Evolutionary conservation across 2,329 filamentous ascomycete genomes (phyloP).

Genomic region (Claviceps pazoutovae): DNA sequence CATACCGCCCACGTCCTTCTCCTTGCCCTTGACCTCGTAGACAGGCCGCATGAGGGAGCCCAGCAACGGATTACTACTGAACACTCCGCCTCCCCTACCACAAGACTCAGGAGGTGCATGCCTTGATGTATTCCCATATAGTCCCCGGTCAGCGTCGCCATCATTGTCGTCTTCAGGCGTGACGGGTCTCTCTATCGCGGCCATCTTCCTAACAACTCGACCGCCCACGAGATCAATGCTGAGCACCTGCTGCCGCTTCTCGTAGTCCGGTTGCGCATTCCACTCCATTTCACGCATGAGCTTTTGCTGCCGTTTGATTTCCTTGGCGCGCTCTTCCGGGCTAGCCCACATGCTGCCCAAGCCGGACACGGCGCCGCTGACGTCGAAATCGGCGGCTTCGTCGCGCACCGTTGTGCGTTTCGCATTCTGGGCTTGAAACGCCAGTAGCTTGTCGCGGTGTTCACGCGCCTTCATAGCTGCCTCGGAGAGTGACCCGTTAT

Average conservation of each 20-base stretch:
- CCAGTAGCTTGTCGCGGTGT: slow-evolving; percentile 68
- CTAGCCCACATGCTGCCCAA: slow-evolving; percentile 60
- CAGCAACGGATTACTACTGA: slow-evolving; percentile 55
- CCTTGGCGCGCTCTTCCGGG: slow-evolving; percentile 66
- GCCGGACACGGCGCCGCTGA: slow-evolving; percentile 29
- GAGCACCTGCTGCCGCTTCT: slow-evolving; percentile 73
- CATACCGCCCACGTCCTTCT: slow-evolving; percentile 15
- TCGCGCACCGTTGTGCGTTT: slow-evolving; percentile 73
- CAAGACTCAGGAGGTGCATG: slow-evolving; percentile 14
- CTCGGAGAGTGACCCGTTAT: slow-evolving; percentile 29
- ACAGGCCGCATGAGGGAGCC: slow-evolving; percentile 52
- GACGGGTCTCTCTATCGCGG: slow-evolving; percentile 42
- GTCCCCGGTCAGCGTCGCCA: slow-evolving; percentile 16
- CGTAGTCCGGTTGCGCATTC: slow-evolving; percentile 72
- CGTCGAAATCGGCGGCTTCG: slow-evolving; percentile 56
- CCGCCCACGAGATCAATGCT: slow-evolving; percentile 71
- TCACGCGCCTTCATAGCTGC: slow-evolving; percentile 57
- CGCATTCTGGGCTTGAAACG: slow-evolving; percentile 77
- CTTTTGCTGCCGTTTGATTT: slow-evolving; percentile 76
- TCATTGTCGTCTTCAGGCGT: slow-evolving; percentile 36
- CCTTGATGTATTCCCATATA: slow-evolving; percentile 20
- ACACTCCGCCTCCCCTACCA: slow-evolving; percentile 37
- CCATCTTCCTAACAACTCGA: slow-evolving; percentile 62
- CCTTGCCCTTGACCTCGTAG: slow-evolving; percentile 40
- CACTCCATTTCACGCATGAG: slow-evolving; percentile 75